phyloP scores from a whole-genome alignment of 768 basidiomycete species.

The Agrocybe chaxingu region DNA sequence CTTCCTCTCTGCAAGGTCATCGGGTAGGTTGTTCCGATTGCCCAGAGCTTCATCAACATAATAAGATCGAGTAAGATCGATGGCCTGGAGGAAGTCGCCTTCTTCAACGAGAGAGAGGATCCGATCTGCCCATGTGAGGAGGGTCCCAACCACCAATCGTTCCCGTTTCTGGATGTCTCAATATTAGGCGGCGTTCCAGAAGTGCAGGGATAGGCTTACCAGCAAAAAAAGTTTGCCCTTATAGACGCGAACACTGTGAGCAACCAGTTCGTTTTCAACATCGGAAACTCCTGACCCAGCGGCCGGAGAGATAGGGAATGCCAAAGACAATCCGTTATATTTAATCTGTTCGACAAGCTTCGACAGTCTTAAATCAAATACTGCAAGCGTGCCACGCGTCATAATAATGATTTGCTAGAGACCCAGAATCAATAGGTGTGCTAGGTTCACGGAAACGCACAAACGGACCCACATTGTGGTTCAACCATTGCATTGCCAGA shows the following conservation, averaged over 20 bases:
- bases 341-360: slow-evolving; percentile 59
- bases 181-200: slow-evolving; percentile 3
- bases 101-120: slow-evolving; percentile 78
- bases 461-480: slow-evolving; percentile 70
- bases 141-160: slow-evolving; percentile 73
- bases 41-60: slow-evolving; percentile 79
- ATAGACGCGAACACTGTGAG: slow-evolving; percentile 75
- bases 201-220: slow-evolving; percentile 43
- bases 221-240: slow-evolving; percentile 90
- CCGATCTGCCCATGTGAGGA: slow-evolving; percentile 94
- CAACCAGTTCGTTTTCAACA: slow-evolving; percentile 44
- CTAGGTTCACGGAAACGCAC: slow-evolving; percentile 1
- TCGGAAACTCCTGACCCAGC: slow-evolving; percentile 24
- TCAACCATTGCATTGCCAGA: slow-evolving; percentile 84
- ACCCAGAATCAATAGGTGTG: slow-evolving; percentile 4
- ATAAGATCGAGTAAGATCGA: slow-evolving; percentile 80
- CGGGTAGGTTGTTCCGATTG: slow-evolving; percentile 84
- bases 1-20: slow-evolving; percentile 53
- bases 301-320: slow-evolving; percentile 37
- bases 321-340: slow-evolving; percentile 55
- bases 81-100: slow-evolving; percentile 88
- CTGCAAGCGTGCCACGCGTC: slow-evolving; percentile 54
- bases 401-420: slow-evolving; percentile 66
- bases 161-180: slow-evolving; percentile 49
- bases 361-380: slow-evolving; percentile 62